These are phyloP conservation scores for Ustulina deusta DNA, from an alignment of 2,329 filamentous ascomycete species.

Conservation along the genomic window DNA sequence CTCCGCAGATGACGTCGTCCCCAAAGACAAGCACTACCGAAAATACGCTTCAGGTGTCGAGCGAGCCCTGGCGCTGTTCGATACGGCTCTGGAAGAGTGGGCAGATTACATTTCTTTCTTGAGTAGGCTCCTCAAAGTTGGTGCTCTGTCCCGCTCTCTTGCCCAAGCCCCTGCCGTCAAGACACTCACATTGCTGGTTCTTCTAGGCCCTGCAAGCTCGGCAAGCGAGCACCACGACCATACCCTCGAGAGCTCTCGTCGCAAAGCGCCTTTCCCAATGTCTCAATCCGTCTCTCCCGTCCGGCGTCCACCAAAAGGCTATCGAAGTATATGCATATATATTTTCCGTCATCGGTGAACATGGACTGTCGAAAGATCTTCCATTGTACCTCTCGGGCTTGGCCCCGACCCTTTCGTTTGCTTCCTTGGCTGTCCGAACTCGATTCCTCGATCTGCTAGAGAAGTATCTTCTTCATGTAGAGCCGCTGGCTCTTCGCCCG, in stretches of 20 bases:
- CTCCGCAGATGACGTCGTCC: slow-evolving; percentile 63
- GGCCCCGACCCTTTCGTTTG: slow-evolving; percentile 90
- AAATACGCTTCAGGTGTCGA: slow-evolving; percentile 92
- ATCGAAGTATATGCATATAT: slow-evolving; percentile 93
- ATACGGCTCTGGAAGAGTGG: slow-evolving; percentile 96
- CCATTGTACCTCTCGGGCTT: slow-evolving; percentile 90
- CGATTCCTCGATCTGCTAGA: slow-evolving; percentile 88
- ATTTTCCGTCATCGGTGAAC: slow-evolving; percentile 85
- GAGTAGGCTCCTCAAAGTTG: slow-evolving; percentile 87
- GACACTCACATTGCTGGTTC: slow-evolving; percentile 45
- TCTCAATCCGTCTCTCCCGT: slow-evolving; percentile 90
- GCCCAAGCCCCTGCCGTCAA: slow-evolving; percentile 19
- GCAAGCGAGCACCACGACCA: slow-evolving; percentile 74
- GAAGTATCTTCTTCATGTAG: slow-evolving; percentile 78
- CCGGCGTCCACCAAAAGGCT: slow-evolving; percentile 96
- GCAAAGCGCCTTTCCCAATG: slow-evolving; percentile 95
- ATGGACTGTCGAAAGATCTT: slow-evolving; percentile 84
- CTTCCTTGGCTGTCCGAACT: slow-evolving; percentile 89
- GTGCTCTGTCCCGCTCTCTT: slow-evolving; percentile 27
- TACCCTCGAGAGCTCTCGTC: slow-evolving; percentile 85
- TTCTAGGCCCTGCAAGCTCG: slow-evolving; percentile 86
- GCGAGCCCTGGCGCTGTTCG: slow-evolving; percentile 87
- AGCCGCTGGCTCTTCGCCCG: slow-evolving; percentile 79
- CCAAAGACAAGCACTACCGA: slow-evolving; percentile 78
- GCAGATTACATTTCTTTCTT: slow-evolving; percentile 99